These are phyloP conservation scores for Hansenula lynferdii DNA, from an alignment of 1,139 yeast genomes.

Conservation along the genomic window DNA sequence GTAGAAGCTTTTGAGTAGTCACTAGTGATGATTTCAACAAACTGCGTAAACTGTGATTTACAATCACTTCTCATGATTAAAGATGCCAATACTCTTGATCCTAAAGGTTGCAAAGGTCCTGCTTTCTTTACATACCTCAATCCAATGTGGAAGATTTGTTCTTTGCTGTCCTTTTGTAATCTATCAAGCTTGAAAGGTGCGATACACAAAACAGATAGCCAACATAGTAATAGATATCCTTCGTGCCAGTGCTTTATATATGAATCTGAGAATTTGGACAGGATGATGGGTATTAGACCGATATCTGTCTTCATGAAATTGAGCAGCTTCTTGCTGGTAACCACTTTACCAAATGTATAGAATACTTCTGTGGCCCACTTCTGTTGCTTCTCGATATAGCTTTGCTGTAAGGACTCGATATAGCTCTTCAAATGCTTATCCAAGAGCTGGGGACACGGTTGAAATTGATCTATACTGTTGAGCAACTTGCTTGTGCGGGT, in stretches of 20 bases:
- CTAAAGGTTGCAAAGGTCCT: conserved; percentile 39
- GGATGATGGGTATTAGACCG: conserved; percentile 36
- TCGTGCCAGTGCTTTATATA: conserved; percentile 43
- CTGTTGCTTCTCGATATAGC: conserved; percentile 23
- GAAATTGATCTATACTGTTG: conserved; percentile 40
- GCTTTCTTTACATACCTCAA: conserved; percentile 30
- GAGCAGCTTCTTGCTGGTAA: conserved; percentile 59
- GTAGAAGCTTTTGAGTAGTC: conserved; percentile 6
- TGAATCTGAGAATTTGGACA: conserved; percentile 22
- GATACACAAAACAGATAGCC: conserved; percentile 66
- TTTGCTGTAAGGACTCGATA: conserved; percentile 27
- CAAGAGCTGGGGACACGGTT: conserved; percentile 49
- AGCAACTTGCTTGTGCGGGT: too few species aligned
- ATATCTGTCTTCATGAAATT: conserved; percentile 60
- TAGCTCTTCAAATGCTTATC: conserved; percentile 36
- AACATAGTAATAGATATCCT: conserved; percentile 54
- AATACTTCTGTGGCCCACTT: conserved; percentile 28
- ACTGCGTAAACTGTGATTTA: conserved; percentile 6
- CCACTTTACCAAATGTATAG: conserved; percentile 57
- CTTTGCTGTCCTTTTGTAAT: conserved; percentile 33
- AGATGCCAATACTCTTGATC: conserved; percentile 25
- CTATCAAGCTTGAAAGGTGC: conserved; percentile 63
- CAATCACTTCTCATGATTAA: conserved; percentile 24
- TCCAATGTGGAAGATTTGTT: conserved; percentile 33
- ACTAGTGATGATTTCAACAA: conserved; percentile 27